Conservation (phyloP, 2,329 filamentous ascomycete genomes). For the Bipolaris cookei region DNA sequence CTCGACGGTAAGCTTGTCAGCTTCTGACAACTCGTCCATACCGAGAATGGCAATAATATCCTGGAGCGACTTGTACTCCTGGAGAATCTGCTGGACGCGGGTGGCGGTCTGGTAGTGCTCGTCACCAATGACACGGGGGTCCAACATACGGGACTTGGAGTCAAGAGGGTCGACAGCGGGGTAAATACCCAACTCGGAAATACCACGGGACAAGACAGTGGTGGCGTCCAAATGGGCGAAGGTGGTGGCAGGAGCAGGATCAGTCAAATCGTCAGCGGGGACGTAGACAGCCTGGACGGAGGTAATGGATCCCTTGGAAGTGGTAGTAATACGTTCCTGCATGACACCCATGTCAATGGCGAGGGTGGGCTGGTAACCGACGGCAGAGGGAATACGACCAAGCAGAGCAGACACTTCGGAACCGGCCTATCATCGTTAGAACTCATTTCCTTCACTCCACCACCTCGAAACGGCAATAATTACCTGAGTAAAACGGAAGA, state of each 20-base stretch:
- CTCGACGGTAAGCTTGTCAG: constrained; percentile 99
- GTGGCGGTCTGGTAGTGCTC: constrained; percentile 97
- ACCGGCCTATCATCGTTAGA: constrained; percentile 67
- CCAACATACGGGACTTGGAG: constrained; percentile 99
- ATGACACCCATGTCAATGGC: constrained; percentile 55
- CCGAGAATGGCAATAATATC: constrained; percentile 99
- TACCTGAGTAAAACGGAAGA: too few species aligned
- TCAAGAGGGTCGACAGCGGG: constrained; percentile 99
- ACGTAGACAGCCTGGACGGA: constrained; percentile 99
- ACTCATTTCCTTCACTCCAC: too few species aligned
- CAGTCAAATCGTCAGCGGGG: constrained; percentile 99
- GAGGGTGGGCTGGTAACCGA: constrained; percentile 79
- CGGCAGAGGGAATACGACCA: constrained; percentile 99
- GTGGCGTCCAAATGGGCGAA: constrained; percentile 99
- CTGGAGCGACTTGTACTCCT: constrained; percentile 99
- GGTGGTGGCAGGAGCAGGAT: constrained; percentile 98
- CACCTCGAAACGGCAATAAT: too few species aligned
- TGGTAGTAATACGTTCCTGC: constrained; percentile 99
- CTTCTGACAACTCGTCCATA: constrained; percentile 99
- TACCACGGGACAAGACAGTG: constrained; percentile 99
- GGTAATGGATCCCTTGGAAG: constrained; percentile 98
- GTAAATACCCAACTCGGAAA: constrained; percentile 99
- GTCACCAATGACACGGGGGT: constrained; percentile 96
- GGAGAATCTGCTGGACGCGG: constrained; percentile 97
- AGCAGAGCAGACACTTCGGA: constrained; percentile 99